phyloP scores from a whole-genome alignment of 495 filamentous ascomycete species.

The Lasiosphaeria miniovina region DNA sequence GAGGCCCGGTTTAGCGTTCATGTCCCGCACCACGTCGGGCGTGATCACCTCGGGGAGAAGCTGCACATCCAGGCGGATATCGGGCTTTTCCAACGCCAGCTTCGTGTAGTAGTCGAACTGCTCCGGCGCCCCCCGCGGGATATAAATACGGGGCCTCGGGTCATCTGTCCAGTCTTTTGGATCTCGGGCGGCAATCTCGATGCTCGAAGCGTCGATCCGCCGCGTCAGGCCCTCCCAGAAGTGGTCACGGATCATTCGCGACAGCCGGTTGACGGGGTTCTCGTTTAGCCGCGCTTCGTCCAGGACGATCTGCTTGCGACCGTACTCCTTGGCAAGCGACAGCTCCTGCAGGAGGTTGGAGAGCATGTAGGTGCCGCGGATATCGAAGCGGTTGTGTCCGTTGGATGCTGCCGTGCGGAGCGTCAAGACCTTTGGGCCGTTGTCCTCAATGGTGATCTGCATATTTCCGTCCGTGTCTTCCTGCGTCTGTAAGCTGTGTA shows the following conservation, averaged over 20 bases:
- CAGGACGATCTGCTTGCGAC: conserved; percentile 77
- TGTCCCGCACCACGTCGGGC: conserved; percentile 62
- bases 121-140: conserved; percentile 78
- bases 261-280: conserved; percentile 84
- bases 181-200: conserved; percentile 78
- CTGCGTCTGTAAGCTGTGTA: conserved; percentile 65
- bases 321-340: conserved; percentile 81
- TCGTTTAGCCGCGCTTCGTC: conserved; percentile 86
- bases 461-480: conserved; percentile 90
- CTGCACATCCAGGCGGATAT: conserved; percentile 82
- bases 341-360: conserved; percentile 94
- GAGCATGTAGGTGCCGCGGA: conserved; percentile 93
- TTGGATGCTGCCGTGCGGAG: conserved; percentile 83
- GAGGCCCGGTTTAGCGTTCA: conserved; percentile 84
- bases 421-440: conserved; percentile 83
- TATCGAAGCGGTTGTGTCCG: conserved; percentile 76
- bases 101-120: conserved; percentile 84
- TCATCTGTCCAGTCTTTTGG: conserved; percentile 89
- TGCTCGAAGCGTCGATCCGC: conserved; percentile 82
- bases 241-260: conserved; percentile 75
- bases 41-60: conserved; percentile 71
- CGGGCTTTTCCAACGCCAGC: conserved; percentile 69
- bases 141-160: conserved; percentile 85
- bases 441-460: conserved; percentile 96
- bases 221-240: conserved; percentile 91